Evolutionary conservation across 2,329 filamentous ascomycete genomes (phyloP).

Genomic region (Ramularia collo-cygni): DNA sequence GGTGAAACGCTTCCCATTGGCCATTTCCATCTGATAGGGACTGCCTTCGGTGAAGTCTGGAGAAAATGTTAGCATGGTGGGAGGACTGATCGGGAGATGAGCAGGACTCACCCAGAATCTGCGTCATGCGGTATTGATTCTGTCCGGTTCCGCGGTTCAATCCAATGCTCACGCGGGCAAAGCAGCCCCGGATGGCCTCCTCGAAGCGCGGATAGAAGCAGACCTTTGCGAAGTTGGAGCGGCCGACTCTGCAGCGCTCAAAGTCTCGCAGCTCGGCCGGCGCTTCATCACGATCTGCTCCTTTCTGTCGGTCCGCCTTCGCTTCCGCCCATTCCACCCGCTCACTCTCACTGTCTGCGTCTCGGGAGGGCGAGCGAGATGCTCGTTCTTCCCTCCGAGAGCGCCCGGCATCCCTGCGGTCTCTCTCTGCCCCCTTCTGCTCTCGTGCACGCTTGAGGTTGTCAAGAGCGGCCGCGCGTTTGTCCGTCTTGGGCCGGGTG

Average conservation of each 20-base stretch:
- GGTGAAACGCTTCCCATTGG: slow-evolving; percentile 67
- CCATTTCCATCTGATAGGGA: slow-evolving; percentile 72
- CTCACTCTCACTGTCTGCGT: slow-evolving; percentile 68
- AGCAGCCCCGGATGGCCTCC: slow-evolving; percentile 72
- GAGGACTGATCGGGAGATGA: slow-evolving; percentile 7
- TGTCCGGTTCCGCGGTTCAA: slow-evolving; percentile 61
- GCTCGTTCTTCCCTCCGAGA: slow-evolving; percentile 39
- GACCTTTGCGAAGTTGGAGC: slow-evolving; percentile 79
- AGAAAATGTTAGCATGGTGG: not conserved
- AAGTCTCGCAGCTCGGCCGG: slow-evolving; percentile 72
- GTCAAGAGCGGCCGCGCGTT: slow-evolving; percentile 66
- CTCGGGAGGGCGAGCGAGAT: slow-evolving; percentile 41
- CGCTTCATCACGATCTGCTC: slow-evolving; percentile 57
- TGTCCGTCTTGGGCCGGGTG: slow-evolving; percentile 34
- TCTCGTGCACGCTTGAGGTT: slow-evolving; percentile 56
- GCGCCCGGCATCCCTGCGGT: slow-evolving; percentile 16
- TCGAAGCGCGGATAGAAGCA: slow-evolving; percentile 93
- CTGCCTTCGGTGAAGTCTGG: slow-evolving; percentile 69
- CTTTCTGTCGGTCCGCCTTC: too few relatives aligned
- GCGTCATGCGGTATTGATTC: slow-evolving; percentile 78
- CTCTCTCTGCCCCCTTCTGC: slow-evolving; percentile 51
- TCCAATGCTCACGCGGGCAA: slow-evolving; percentile 76
- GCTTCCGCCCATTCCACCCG: slow-evolving; percentile 59
- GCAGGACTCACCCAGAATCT: slow-evolving; percentile 65
- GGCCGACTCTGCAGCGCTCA: slow-evolving; percentile 74